These are phyloP conservation scores for Melanogaster broomeanus DNA, from an alignment of 768 basidiomycete species.

Conservation along the genomic window DNA sequence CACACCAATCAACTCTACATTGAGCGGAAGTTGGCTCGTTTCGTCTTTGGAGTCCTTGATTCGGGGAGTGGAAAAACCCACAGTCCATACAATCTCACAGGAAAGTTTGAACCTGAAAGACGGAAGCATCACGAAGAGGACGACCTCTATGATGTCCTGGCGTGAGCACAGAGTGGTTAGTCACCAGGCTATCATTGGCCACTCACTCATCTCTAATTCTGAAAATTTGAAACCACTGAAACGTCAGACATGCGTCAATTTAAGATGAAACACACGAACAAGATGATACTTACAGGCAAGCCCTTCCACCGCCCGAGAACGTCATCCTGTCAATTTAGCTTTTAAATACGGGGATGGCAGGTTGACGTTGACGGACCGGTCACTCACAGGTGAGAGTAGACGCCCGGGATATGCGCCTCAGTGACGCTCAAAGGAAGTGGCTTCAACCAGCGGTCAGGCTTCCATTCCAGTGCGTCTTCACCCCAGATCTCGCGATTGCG, in stretches of 20 bases:
- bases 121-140: neutral
- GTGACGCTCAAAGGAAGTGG: conserved; percentile 37
- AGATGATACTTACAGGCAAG: conserved; percentile 40
- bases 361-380: neutral
- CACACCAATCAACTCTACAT: neutral
- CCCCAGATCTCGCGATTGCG: no score
- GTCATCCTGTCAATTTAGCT: no score
- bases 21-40: conserved; percentile 1
- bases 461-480: no score
- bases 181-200: no score
- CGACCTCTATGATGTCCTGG: neutral
- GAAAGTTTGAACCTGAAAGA: conserved; percentile 9
- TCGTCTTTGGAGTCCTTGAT: conserved; percentile 3
- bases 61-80: conserved; percentile 3
- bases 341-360: conserved; percentile 19
- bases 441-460: conserved; percentile 37
- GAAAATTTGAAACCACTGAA: conserved; percentile 45
- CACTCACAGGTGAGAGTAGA: conserved; percentile 46
- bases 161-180: conserved; percentile 9
- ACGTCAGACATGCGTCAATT: no score
- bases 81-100: conserved; percentile 9
- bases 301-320: conserved; percentile 47
- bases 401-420: conserved; percentile 42
- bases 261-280: neutral
- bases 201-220: conserved; percentile 46